These are phyloP conservation scores for Caulochytrium protostelioides DNA, from an alignment of 371 early-diverging fungal genomes.

Conservation along the genomic window DNA sequence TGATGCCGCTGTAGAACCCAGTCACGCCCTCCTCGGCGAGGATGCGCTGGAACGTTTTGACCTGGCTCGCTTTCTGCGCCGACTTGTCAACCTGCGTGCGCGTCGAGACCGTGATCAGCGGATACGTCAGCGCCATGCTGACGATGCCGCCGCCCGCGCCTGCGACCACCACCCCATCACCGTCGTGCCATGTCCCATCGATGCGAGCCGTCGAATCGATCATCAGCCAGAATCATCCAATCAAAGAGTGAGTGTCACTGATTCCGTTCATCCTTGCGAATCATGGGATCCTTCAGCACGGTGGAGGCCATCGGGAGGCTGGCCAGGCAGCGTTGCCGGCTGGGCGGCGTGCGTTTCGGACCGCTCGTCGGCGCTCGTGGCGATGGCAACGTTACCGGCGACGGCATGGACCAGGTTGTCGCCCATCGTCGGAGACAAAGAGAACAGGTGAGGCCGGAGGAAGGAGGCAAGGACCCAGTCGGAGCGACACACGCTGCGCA, in stretches of 20 bases:
- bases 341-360: not conserved
- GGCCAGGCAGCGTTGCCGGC: not conserved
- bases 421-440: too few relatives aligned
- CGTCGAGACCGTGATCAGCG: slow-evolving; percentile 72
- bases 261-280: not conserved
- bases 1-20: slow-evolving; percentile 84
- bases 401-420: slow-evolving; percentile 85
- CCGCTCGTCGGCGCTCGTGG: not conserved
- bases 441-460: too few relatives aligned
- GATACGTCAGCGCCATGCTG: slow-evolving; percentile 76
- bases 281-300: too few relatives aligned
- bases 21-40: slow-evolving; percentile 63
- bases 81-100: slow-evolving; percentile 69
- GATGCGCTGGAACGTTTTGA: slow-evolving; percentile 66
- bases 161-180: slow-evolving; percentile 6
- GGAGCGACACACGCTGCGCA: too few relatives aligned
- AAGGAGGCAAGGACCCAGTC: too few relatives aligned
- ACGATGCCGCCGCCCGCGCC: slow-evolving; percentile 85
- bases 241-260: not conserved
- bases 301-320: not conserved
- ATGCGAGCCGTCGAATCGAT: not conserved
- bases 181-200: not conserved
- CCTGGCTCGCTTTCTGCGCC: slow-evolving; percentile 31
- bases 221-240: not conserved
- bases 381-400: slow-evolving; percentile 31